Base-by-base conservation (phyloP, 768 basidiomycete genomes). In the Boletus vermiculosoides region DNA sequence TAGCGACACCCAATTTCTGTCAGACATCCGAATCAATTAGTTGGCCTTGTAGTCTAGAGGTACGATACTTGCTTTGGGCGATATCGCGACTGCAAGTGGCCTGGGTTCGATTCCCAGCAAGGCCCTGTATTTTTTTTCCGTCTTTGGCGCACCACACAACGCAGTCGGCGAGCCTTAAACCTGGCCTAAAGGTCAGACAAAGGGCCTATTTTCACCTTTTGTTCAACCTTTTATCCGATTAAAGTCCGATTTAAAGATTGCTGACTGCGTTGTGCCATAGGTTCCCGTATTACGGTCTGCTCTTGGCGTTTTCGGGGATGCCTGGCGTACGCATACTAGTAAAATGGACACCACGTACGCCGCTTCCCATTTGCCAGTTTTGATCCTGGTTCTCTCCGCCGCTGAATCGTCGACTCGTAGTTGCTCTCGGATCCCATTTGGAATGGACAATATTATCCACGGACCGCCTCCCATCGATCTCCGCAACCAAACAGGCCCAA, bases 21-120 rank as follows among this genome's bases (percentile, higher is more conserved):
- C 20, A 10, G 2, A 28, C 1, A 8, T 15, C 20, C 0, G 1
- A 4, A 1, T 10, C 9, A 11, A 23, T 20, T 13, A 52, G 11
- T 20, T 1, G 67, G 67, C 68, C 68, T 71, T 71, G 67, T 69
- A 64, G 67, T 71, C 67, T 69, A 71, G 67, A 71, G 67, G 67
- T 69, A 69, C 68, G 70, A 69, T 71, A 69, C 70, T 69, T 69
- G 68, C 68, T 71, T 69, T 69, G 70, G 67, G 67, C 42, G 15
- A 25, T 22, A 7, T 33, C 40, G 44, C 52, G 20, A 63, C 49
- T 70, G 66, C 70, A 70, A 73, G 71, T 73, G 73, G 63, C 71
- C 71, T 75, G 71, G 71, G 72, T 74, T 74, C 73, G 68, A 74
- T 71, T 75, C 72, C 69, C 74, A 69, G 73, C 63, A 63, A 72